phyloP scores from a whole-genome alignment of 2,329 filamentous ascomycete genomes.

The Iodosphaeria phyllophila region DNA sequence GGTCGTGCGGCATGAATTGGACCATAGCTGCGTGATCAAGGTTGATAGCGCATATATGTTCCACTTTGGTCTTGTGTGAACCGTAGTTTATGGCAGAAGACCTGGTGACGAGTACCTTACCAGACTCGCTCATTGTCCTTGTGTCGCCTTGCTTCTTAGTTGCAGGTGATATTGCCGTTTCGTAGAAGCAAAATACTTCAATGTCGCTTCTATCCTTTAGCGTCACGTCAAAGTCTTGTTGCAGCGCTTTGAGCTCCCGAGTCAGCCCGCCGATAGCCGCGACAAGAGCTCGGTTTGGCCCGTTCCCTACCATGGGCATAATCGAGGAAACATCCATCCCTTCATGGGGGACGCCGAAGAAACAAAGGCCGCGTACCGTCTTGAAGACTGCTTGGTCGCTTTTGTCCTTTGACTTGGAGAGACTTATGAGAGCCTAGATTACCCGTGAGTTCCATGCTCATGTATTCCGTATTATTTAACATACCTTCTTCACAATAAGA shows the following conservation, averaged over 20 bases:
- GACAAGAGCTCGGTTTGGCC: slow-evolving; percentile 3
- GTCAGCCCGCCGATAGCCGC: slow-evolving; percentile 2
- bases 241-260: slow-evolving; percentile 1
- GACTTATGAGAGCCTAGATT: slow-evolving; percentile 1
- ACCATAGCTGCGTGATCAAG: slow-evolving; percentile 8
- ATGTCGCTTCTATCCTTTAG: slow-evolving; percentile 4
- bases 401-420: slow-evolving; percentile 2
- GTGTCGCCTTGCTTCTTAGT: slow-evolving; percentile 6
- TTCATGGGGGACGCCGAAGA: slow-evolving; percentile 7
- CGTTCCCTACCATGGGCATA: slow-evolving; percentile 5
- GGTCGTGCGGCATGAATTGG: slow-evolving; percentile 8
- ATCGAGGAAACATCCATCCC: slow-evolving; percentile 7
- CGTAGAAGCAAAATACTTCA: slow-evolving; percentile 10
- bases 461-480: background rate
- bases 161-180: slow-evolving; percentile 9
- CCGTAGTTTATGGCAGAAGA: slow-evolving; percentile 9
- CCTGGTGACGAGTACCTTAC: slow-evolving; percentile 7
- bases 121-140: slow-evolving; percentile 8
- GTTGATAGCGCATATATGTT: slow-evolving; percentile 7
- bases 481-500: slow-evolving; percentile 8
- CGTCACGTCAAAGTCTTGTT: slow-evolving; percentile 2
- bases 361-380: slow-evolving; percentile 5
- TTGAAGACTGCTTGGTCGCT: slow-evolving; percentile 2
- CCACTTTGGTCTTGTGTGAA: slow-evolving; percentile 6
- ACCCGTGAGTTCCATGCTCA: background rate